Evolutionary conservation across 768 basidiomycete genomes (phyloP).

Genomic region (Leccinum subgranulosum): DNA sequence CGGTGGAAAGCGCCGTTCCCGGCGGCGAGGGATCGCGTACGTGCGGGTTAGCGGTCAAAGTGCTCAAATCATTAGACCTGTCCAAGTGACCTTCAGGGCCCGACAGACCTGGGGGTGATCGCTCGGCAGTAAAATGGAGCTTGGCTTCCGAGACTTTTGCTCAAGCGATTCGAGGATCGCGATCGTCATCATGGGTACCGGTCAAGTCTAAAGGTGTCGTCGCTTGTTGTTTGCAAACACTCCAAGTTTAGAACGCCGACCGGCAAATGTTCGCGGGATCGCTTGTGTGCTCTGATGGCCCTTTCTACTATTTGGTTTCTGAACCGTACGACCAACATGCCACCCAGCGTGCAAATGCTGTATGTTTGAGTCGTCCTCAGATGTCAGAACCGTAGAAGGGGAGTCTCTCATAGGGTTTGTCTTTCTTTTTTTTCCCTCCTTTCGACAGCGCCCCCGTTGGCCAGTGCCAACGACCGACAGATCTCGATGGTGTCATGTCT

Average conservation of each 20-base stretch:
- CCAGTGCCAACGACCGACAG: neutral
- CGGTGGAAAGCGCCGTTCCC: neutral
- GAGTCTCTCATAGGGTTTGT: neutral
- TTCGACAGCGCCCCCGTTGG: neutral
- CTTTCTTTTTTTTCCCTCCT: neutral
- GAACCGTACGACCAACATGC: neutral
- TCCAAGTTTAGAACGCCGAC: constrained; percentile 19
- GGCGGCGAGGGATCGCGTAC: neutral
- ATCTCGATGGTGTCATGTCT: constrained; percentile 11
- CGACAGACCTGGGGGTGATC: constrained; percentile 9
- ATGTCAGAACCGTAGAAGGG: neutral
- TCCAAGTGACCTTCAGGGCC: neutral
- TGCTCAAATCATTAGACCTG: neutral
- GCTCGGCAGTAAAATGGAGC: constrained; percentile 25
- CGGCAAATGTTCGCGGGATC: constrained; percentile 33
- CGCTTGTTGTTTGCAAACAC: constrained; percentile 20
- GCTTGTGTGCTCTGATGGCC: constrained; percentile 1
- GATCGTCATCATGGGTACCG: constrained; percentile 17
- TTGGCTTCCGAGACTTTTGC: constrained; percentile 12
- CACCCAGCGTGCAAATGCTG: neutral
- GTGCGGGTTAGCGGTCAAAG: neutral
- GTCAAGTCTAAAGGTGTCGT: constrained; percentile 23
- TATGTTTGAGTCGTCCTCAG: neutral
- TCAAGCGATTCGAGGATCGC: constrained; percentile 30
- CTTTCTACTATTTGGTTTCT: neutral